Evolutionary conservation across 305 asterid species (phyloP).

Genomic region (Fraxinus latifolia): DNA sequence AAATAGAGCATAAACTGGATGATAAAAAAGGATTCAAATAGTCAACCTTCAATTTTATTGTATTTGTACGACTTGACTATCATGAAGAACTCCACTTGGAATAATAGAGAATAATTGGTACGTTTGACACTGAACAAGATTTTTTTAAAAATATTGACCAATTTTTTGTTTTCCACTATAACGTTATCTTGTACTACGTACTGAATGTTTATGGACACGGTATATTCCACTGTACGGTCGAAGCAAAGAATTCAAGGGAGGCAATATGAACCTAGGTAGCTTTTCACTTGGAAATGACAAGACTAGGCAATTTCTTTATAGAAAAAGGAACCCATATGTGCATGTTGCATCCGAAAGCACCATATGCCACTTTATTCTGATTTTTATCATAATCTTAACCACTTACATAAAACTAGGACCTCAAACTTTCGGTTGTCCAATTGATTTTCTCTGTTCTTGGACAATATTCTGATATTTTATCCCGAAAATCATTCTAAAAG

Average conservation of each 20-base stretch:
- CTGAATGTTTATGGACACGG: constrained; percentile 21
- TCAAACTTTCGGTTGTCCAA: constrained; percentile 46
- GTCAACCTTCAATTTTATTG: background rate
- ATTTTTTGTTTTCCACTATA: constrained; percentile 26
- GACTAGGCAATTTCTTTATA: constrained; percentile 22
- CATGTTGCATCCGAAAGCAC: constrained; percentile 50
- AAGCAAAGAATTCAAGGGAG: constrained; percentile 15
- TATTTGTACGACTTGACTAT: constrained; percentile 19
- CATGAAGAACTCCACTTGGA: constrained; percentile 30
- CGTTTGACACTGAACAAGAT: background rate
- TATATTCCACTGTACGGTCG: constrained; percentile 31
- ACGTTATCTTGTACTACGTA: constrained; percentile 14
- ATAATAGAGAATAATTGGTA: background rate
- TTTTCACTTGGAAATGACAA: constrained; percentile 27
- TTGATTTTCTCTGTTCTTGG: constrained; percentile 31
- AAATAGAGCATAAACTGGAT: background rate
- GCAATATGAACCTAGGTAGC: constrained; percentile 9
- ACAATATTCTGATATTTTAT: constrained; percentile 49
- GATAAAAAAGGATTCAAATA: background rate
- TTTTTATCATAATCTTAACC: constrained; percentile 29
- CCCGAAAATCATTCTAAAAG: constrained; percentile 28
- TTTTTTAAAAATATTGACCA: constrained; percentile 6
- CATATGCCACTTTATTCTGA: constrained; percentile 44
- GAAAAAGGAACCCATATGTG: constrained; percentile 28
- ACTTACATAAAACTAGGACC: constrained; percentile 30